Percentiles rank a stretch among this genome's conserved stretches.
Evolutionary conservation across 2,329 filamentous ascomycete species (phyloP).

Genomic region (Neopestalotiopsis clavispora): DNA sequence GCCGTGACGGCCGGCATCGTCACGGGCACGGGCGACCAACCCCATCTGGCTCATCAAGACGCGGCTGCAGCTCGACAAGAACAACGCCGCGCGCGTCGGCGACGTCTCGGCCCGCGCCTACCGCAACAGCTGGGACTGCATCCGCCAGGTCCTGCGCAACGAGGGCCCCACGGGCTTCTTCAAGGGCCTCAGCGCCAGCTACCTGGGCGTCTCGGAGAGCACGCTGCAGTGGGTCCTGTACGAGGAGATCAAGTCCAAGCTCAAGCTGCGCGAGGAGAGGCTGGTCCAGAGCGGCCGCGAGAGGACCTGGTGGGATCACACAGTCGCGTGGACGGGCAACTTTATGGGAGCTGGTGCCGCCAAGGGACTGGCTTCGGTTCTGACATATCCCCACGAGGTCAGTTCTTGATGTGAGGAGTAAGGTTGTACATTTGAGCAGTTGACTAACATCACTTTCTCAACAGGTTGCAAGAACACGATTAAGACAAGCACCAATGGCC

Average conservation of each 20-base stretch:
- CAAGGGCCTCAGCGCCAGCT: slow-evolving; percentile 88
- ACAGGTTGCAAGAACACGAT: slow-evolving; percentile 80
- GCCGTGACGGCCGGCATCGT: slow-evolving; percentile 80
- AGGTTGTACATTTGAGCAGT: background rate
- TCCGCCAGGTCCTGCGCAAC: slow-evolving; percentile 77
- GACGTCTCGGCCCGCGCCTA: slow-evolving; percentile 69
- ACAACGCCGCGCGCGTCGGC: slow-evolving; percentile 66
- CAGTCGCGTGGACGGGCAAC: slow-evolving; percentile 80
- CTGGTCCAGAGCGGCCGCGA: slow-evolving; percentile 63
- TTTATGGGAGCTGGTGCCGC: slow-evolving; percentile 79
- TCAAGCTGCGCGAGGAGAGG: slow-evolving; percentile 67
- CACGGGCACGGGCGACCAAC: slow-evolving; percentile 87
- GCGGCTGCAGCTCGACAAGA: slow-evolving; percentile 88
- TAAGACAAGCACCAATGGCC: slow-evolving; percentile 81
- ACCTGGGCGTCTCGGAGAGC: slow-evolving; percentile 87
- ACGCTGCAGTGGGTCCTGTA: slow-evolving; percentile 95
- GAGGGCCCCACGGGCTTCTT: slow-evolving; percentile 86
- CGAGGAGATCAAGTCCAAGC: slow-evolving; percentile 83
- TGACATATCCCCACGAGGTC: slow-evolving; percentile 93
- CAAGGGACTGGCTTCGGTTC: slow-evolving; percentile 82
- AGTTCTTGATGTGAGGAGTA: slow-evolving; percentile 25
- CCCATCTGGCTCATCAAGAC: slow-evolving; percentile 98
- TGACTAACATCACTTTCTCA: background rate
- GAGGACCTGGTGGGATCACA: slow-evolving; percentile 74
- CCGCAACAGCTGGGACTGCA: slow-evolving; percentile 86